Percentiles rank a stretch among this genome's conserved stretches.
Conservation (phyloP, 2,329 filamentous ascomycete species). For the Neonectria ditissima region DNA sequence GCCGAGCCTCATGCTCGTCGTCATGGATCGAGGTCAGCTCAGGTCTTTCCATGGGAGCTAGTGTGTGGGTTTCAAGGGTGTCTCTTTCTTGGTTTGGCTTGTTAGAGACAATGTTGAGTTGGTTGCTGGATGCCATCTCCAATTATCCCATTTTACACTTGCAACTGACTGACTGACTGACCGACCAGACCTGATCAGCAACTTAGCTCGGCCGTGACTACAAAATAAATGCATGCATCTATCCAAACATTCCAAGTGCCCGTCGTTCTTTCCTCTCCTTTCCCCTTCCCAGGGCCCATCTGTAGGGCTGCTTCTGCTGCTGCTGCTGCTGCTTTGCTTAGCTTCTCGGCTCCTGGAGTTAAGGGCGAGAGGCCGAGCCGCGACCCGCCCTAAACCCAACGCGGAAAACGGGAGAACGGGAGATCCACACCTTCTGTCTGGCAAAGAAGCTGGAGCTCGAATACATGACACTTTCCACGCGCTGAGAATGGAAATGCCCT, state of each 20-base stretch:
- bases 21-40: background rate
- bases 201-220: too few species aligned
- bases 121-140: background rate
- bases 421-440: too few species aligned
- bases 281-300: background rate
- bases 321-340: too few species aligned
- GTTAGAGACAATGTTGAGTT: background rate
- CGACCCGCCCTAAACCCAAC: conserved; percentile 30
- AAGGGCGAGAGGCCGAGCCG: conserved; percentile 42
- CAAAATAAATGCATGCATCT: too few species aligned
- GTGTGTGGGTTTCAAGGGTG: background rate
- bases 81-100: background rate
- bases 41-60: too few species aligned
- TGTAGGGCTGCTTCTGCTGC: conserved; percentile 20
- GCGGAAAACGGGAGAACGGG: conserved; percentile 3
- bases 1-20: background rate
- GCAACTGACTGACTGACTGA: background rate
- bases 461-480: too few species aligned
- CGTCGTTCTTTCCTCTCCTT: too few species aligned
- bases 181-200: too few species aligned
- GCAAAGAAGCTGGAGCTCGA: too few species aligned
- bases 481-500: too few species aligned
- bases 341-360: conserved; percentile 36
- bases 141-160: background rate
- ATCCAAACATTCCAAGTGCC: too few species aligned